Evolutionary conservation across 805 yeast species (phyloP).

Genomic region (Suhomyces emberorum): DNA sequence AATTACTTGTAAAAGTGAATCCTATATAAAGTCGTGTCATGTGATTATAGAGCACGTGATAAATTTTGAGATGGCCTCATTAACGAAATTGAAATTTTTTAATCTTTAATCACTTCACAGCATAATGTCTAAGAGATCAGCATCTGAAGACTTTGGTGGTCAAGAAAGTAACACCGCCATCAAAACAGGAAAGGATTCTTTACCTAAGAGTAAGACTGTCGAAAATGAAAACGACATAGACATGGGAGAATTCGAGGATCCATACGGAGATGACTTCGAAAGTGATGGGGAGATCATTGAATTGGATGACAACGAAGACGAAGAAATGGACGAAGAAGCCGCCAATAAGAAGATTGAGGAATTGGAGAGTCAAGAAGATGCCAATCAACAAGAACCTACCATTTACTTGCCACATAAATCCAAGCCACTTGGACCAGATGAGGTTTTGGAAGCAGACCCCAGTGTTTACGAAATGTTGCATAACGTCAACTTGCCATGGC

Average conservation of each 20-base stretch:
- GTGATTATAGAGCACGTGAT: neutral
- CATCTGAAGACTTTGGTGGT: constrained; percentile 28
- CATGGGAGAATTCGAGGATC: constrained; percentile 85
- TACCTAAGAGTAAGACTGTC: constrained; percentile 35
- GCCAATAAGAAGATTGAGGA: constrained; percentile 38
- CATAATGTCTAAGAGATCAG: constrained; percentile 52
- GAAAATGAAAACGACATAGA: constrained; percentile 45
- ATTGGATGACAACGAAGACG: constrained; percentile 51
- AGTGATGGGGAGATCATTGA: constrained; percentile 89
- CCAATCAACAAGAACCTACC: constrained; percentile 38
- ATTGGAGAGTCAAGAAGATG: constrained; percentile 32
- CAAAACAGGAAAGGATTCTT: constrained; percentile 36
- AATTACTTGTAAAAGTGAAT: neutral
- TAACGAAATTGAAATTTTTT: constrained; percentile 3
- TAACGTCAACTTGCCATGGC: constrained; percentile 93
- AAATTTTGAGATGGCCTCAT: neutral
- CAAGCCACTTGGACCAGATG: constrained; percentile 90
- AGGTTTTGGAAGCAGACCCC: constrained; percentile 94
- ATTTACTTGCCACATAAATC: constrained; percentile 86
- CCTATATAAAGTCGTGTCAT: too few species aligned
- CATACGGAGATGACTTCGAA: constrained; percentile 87
- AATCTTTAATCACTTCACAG: neutral
- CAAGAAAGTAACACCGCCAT: constrained; percentile 26
- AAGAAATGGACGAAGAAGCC: constrained; percentile 32
- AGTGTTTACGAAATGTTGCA: constrained; percentile 95